Base-by-base conservation (phyloP, 305 asterid genomes). In the Solanum aculeatissimum region DNA sequence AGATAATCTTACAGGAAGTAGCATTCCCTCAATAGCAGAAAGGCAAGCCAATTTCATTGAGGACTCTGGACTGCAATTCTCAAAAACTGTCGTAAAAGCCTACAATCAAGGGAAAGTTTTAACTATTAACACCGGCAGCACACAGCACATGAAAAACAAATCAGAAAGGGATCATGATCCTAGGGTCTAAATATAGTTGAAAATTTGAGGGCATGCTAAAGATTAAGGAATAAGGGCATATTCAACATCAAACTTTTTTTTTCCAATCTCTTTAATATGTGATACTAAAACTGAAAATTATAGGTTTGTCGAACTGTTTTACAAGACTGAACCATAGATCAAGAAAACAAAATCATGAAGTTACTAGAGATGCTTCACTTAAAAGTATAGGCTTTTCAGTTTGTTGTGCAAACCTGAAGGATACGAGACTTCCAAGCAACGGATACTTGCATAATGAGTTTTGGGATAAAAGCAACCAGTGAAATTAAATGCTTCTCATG, bases 41-140 rank as follows among this genome's bases (percentile, higher is more conserved):
- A 97, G 90, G 92, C 98, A 97, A 81, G 97, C 93, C 85, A 95
- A 89, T 89, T 93, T 95, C 90, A 91, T 81, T 53, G 92, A 87
- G 83, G 98, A 92, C 77, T 86, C 93, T 80, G 95, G 91, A 69
- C 84, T 89, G 86, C 93, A 93, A 83, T 86, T 91, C 94, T 82
- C 88, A 91, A 93, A 93, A 86, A 86, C 91, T 71, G 85, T 90
- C 66, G 93, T 93, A 87, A 97, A 94, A 83, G 94, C 98, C 98
- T 95, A 92, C 89, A 89, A 84, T 12, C 57, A 47, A 84, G 40
- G 60, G 85, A 54, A 83, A 21, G 16, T 15, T 38, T 25, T 51
- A 23, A 83, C 19, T 13, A 49, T 9, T 7, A 66, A 15, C 25
- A 68, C 19, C 5, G 32, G 55, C 8, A 68, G 63, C 55, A 9